Percentiles rank a stretch among this genome's conserved stretches.
phyloP scores from a whole-genome alignment of 495 filamentous ascomycete species.

The Podospora tetraspora region DNA sequence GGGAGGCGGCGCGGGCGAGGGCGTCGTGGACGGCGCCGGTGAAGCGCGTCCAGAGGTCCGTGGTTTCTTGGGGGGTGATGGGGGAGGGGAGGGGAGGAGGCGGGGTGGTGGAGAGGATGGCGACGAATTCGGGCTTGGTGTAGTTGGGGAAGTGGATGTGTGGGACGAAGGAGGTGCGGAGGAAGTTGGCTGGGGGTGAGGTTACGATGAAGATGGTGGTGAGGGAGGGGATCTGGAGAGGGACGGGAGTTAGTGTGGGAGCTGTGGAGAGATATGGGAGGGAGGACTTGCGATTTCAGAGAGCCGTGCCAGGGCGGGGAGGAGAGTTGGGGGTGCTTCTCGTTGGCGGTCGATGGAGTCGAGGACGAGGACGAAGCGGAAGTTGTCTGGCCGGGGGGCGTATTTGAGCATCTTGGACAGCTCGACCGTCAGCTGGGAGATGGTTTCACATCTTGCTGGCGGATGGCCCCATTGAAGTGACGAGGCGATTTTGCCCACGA shows the following conservation, averaged over 20 bases:
- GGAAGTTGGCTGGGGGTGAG: conserved; percentile 61
- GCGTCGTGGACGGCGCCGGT: conserved; percentile 68
- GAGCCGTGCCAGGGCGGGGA: conserved; percentile 55
- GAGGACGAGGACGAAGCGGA: conserved; percentile 71
- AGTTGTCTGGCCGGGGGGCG: conserved; percentile 29
- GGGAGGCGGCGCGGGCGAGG: conserved; percentile 57
- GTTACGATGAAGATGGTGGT: conserved; percentile 74
- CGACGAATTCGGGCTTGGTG: conserved; percentile 68
- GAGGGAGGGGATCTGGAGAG: conserved; percentile 67
- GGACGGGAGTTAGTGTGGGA: conserved; percentile 15
- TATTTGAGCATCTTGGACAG: conserved; percentile 55
- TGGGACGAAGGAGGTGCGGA: conserved; percentile 67
- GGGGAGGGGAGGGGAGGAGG: conserved; percentile 33
- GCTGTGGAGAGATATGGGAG: neutral
- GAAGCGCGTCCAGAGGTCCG: conserved; percentile 77
- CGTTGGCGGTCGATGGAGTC: conserved; percentile 88
- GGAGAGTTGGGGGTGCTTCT: conserved; percentile 70
- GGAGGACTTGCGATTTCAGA: conserved; percentile 30
- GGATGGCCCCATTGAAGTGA: conserved; percentile 42
- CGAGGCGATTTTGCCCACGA: conserved; percentile 50
- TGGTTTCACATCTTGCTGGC: conserved; percentile 63
- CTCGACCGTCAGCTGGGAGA: conserved; percentile 67
- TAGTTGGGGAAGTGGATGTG: conserved; percentile 84
- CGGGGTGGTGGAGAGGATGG: conserved; percentile 55
- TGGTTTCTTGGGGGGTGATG: conserved; percentile 37